Base-by-base conservation (phyloP, 331 rosid genomes). In the Acacia concinna region DNA sequence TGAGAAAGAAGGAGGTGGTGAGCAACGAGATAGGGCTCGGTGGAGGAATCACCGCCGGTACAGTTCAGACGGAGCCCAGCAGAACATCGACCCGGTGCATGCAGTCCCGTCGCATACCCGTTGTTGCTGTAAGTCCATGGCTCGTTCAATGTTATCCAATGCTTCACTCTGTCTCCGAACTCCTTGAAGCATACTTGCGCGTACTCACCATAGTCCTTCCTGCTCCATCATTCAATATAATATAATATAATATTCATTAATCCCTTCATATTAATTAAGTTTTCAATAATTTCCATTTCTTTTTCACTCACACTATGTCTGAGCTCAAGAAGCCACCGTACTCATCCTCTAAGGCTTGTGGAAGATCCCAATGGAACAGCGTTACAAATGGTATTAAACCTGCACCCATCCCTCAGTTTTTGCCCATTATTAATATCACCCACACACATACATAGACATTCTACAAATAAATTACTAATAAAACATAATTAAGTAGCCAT, bases 281-380 rank as follows among this genome's bases (percentile, higher is more conserved):
- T n/a, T n/a, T n/a, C n/a, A n/a, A 44, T 44, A 13, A 23, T 1
- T 20, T n/a, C 27, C 17, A 23, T 43, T 43, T 3, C 13, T 57
- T 3, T 28, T 18, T 60, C 17, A 79, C 86, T 80, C 25, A 85
- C 87, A 47, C 47, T 47, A 89, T 82, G 6, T 20, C 10, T 4
- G 38, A 9, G 38, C 67, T 60, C 20, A 28, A 30, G 60, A 93
- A 91, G 3, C 97, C 94, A 1, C 86, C 78, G 47, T 88, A 91
- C 37, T 84, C 89, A 1, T 89, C 91, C 51, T 93, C 88, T 10
- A 93, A 86, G n/a, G 88, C 15, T 77, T 89, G 98, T 4, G 98
- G 98, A 81, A 86, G 83, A 85, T 93, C 98, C 97, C 94, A 93
- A 5, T 91, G 98, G 43, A 89, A 91, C 30, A 60, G 65, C 1